Evolutionary conservation across 139 green algal species (phyloP).

Genomic region (Choricystis sp.): DNA sequence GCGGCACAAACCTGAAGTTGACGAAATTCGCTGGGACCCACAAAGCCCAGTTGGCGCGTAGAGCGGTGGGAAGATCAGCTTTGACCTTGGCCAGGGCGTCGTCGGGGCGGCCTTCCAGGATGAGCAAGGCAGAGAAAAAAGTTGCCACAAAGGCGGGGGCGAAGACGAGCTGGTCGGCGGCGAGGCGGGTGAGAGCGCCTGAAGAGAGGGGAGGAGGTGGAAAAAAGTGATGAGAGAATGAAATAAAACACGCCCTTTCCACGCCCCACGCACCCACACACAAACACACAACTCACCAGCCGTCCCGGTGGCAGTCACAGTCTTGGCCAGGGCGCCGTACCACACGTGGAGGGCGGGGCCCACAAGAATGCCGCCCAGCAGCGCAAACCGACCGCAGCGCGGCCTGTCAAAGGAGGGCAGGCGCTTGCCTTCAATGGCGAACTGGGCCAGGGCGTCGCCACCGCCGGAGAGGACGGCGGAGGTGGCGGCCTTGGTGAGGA

Average conservation of each 20-base stretch:
- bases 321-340: slow-evolving; percentile 49
- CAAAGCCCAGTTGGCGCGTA: slow-evolving; percentile 65
- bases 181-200: slow-evolving; percentile 26
- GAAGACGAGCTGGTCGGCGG: slow-evolving; percentile 65
- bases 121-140: slow-evolving; percentile 34
- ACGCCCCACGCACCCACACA: neutral
- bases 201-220: too few relatives aligned
- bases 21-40: slow-evolving; percentile 83
- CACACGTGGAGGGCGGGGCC: slow-evolving; percentile 67
- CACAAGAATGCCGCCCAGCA: slow-evolving; percentile 14
- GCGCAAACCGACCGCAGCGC: slow-evolving; percentile 17
- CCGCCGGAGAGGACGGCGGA: slow-evolving; percentile 64
- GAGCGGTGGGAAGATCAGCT: slow-evolving; percentile 30
- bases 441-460: slow-evolving; percentile 69
- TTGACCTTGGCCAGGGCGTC: slow-evolving; percentile 52
- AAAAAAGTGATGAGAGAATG: too few relatives aligned
- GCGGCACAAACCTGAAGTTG: slow-evolving; percentile 16
- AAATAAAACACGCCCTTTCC: too few relatives aligned
- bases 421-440: slow-evolving; percentile 36
- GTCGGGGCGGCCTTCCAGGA: slow-evolving; percentile 4
- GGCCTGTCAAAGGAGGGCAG: slow-evolving; percentile 47
- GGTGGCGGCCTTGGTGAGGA: slow-evolving; percentile 63
- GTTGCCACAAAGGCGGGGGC: slow-evolving; percentile 57
- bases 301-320: slow-evolving; percentile 35
- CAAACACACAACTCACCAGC: slow-evolving; percentile 14